These are phyloP conservation scores for Lablab purpureus DNA, from an alignment of 306 rosid genomes.

Conservation along the genomic window DNA sequence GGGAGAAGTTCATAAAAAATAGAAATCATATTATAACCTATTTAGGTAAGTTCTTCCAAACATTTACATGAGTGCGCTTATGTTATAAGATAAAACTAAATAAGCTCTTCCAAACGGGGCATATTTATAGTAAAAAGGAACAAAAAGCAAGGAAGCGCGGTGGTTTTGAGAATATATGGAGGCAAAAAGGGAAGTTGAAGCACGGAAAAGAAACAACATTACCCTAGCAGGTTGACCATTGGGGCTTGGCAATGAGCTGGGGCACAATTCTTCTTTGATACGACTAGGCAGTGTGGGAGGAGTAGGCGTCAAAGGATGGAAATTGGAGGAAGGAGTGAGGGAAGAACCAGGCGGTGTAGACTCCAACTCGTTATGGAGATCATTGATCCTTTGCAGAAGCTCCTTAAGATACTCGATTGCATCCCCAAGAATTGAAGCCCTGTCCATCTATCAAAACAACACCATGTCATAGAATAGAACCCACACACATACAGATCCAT, in stretches of 20 bases:
- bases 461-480: not conserved
- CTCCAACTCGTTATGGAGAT: constrained; percentile 86
- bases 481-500: not conserved
- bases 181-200: constrained; percentile 7
- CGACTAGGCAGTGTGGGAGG: constrained; percentile 68
- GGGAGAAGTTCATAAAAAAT: too few relatives aligned
- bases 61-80: too few relatives aligned
- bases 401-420: constrained; percentile 96
- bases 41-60: too few relatives aligned
- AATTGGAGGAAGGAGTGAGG: constrained; percentile 68
- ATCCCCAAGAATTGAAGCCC: constrained; percentile 98
- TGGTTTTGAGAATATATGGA: not conserved
- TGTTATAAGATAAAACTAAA: too few relatives aligned
- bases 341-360: constrained; percentile 71
- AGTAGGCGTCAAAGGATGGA: constrained; percentile 89
- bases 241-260: constrained; percentile 79
- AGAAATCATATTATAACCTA: too few relatives aligned
- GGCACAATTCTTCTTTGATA: constrained; percentile 90
- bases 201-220: constrained; percentile 36
- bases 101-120: too few relatives aligned
- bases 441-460: constrained; percentile 76
- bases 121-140: too few relatives aligned
- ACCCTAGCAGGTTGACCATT: constrained; percentile 89
- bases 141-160: constrained; percentile 24
- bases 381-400: constrained; percentile 87